These are phyloP conservation scores for Gossypium davidsonii DNA, from an alignment of 441 rosid species.

Conservation along the genomic window DNA sequence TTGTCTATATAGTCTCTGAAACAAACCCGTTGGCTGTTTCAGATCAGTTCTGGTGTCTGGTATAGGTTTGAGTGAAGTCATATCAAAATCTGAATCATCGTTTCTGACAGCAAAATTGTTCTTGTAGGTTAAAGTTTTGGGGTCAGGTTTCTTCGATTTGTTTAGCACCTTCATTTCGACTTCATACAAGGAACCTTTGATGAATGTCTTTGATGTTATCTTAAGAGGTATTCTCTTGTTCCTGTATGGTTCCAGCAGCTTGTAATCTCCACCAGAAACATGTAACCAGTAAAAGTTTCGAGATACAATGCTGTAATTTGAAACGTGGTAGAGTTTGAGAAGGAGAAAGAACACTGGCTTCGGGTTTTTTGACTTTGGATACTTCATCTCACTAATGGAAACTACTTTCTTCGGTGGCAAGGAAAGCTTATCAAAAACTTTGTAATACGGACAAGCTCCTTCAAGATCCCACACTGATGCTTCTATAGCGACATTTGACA, in stretches of 20 bases:
- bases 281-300: conserved; percentile 95
- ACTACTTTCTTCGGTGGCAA: conserved; percentile 60
- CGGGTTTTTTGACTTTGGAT: conserved; percentile 62
- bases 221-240: conserved; percentile 64
- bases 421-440: conserved; percentile 54
- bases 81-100: conserved; percentile 27
- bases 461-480: conserved; percentile 89
- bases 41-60: conserved; percentile 13
- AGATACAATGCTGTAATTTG: conserved; percentile 61
- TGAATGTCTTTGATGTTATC: conserved; percentile 47
- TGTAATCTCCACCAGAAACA: conserved; percentile 76
- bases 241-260: conserved; percentile 66
- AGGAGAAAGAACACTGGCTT: conserved; percentile 88
- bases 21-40: conserved; percentile 31
- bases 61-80: conserved; percentile 24
- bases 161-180: conserved; percentile 66
- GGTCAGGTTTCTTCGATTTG: conserved; percentile 40
- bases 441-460: conserved; percentile 64
- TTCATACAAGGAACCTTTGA: conserved; percentile 61
- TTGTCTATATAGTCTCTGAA: conserved; percentile 36
- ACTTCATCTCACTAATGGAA: conserved; percentile 61
- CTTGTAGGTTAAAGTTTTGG: conserved; percentile 23
- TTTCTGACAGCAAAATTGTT: conserved; percentile 35
- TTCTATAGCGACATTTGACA: conserved; percentile 62
- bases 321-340: conserved; percentile 66